These are phyloP conservation scores for Symbiodinium natans DNA, from an alignment of 73 alveolate species.

Conservation along the genomic window DNA sequence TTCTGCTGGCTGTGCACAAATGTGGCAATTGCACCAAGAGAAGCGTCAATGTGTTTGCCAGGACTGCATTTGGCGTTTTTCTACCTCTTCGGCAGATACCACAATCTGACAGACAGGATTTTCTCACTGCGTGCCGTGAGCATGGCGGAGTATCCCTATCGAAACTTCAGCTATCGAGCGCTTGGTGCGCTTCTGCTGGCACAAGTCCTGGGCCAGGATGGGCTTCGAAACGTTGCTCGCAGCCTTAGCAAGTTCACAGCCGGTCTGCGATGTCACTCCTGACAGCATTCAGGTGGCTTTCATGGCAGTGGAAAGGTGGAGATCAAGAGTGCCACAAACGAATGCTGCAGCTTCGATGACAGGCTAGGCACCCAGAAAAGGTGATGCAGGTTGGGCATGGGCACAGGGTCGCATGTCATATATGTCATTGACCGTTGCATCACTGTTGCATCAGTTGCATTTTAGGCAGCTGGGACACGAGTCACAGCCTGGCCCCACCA, in stretches of 20 bases:
- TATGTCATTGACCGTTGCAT: no score
- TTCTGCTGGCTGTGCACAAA: no score
- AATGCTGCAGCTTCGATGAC: neutral
- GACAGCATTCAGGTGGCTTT: neutral
- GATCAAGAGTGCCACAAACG: neutral
- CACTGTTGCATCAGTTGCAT: neutral
- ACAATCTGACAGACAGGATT: constrained; percentile 12
- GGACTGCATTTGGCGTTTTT: constrained; percentile 10
- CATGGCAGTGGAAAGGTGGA: neutral
- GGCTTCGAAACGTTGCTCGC: neutral
- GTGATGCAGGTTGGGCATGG: no score
- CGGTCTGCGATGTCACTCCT: no score
- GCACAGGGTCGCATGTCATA: no score
- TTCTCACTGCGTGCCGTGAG: constrained; percentile 11
- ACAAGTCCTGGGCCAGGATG: neutral
- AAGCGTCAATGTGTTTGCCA: neutral
- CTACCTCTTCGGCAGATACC: constrained; percentile 85
- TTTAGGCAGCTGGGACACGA: neutral
- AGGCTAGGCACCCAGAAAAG: neutral
- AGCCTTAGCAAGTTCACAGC: neutral
- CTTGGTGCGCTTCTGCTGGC: neutral
- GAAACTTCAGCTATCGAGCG: constrained; percentile 23
- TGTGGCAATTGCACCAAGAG: no score
- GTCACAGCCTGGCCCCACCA: neutral
- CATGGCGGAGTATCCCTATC: constrained; percentile 65